A percentile compares a stretch with the other conserved stretches of the same genome.
These are phyloP conservation scores for Calonectria pseudoturangicola DNA, from an alignment of 2,329 filamentous ascomycete species.

Conservation along the genomic window DNA sequence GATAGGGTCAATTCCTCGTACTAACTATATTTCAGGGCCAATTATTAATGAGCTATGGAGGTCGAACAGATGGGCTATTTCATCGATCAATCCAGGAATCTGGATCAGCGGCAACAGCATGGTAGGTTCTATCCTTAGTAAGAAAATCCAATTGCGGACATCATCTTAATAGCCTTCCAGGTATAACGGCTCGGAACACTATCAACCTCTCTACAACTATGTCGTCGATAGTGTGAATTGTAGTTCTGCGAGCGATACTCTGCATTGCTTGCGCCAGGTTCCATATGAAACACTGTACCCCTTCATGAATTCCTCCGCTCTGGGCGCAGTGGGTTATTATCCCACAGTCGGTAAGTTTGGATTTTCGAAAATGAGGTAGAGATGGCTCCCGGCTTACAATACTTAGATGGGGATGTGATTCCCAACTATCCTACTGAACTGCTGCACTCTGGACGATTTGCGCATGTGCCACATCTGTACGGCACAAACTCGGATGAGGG, in stretches of 20 bases:
- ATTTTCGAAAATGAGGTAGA: not conserved
- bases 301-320: not conserved
- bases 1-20: accelerated
- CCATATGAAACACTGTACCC: not conserved
- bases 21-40: not conserved
- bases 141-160: too few relatives aligned
- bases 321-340: not conserved
- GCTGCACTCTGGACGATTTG: constrained; percentile 10
- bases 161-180: not conserved
- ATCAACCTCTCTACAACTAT: constrained; percentile 8
- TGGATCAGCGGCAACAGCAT: constrained; percentile 4
- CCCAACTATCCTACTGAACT: not conserved
- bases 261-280: not conserved
- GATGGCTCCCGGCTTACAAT: not conserved
- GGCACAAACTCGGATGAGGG: constrained; percentile 14
- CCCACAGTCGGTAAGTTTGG: not conserved
- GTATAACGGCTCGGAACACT: constrained; percentile 17
- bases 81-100: constrained; percentile 17
- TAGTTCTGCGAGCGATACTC: not conserved
- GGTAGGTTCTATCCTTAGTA: not conserved
- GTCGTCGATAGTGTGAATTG: constrained; percentile 16
- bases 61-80: constrained; percentile 8
- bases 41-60: constrained; percentile 15
- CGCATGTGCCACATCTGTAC: constrained; percentile 6
- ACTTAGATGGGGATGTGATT: not conserved